phyloP scores from a whole-genome alignment of 129 eudicot genomes.

The Arctium lappa region DNA sequence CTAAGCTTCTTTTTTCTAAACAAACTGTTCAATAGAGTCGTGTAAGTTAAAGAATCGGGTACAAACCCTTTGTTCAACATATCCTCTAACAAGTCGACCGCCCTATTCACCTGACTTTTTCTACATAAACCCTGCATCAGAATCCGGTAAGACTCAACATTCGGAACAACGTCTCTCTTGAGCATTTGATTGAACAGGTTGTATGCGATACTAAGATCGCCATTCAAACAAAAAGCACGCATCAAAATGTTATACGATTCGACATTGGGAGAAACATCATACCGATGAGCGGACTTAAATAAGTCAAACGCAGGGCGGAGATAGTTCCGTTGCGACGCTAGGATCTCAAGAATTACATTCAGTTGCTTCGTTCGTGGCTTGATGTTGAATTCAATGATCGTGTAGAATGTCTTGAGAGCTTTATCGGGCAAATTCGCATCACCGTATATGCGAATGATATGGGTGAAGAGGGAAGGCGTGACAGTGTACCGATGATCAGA shows the following conservation, averaged over 20 bases:
- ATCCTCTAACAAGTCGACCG: constrained; percentile 76
- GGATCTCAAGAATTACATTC: constrained; percentile 48
- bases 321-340: constrained; percentile 39
- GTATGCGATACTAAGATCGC: constrained; percentile 63
- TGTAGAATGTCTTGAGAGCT: constrained; percentile 65
- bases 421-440: constrained; percentile 62
- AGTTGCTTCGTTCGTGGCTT: constrained; percentile 58
- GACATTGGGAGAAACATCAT: constrained; percentile 54
- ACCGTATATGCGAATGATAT: constrained; percentile 60
- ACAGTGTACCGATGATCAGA: constrained; percentile 26
- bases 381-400: constrained; percentile 57
- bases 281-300: constrained; percentile 47
- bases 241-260: constrained; percentile 71
- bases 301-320: constrained; percentile 60
- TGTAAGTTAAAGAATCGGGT: constrained; percentile 63
- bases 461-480: constrained; percentile 62
- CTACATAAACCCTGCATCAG: constrained; percentile 85
- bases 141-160: constrained; percentile 63
- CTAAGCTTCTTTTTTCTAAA: constrained; percentile 81
- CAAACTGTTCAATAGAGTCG: constrained; percentile 71
- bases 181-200: constrained; percentile 68
- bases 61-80: constrained; percentile 90
- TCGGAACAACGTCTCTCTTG: constrained; percentile 67
- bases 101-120: constrained; percentile 78
- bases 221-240: constrained; percentile 60